Evolutionary conservation across 257 asterid genomes (phyloP), one percentile per base, ranked within the genome.

Genomic region (Perilla frutescens): DNA sequence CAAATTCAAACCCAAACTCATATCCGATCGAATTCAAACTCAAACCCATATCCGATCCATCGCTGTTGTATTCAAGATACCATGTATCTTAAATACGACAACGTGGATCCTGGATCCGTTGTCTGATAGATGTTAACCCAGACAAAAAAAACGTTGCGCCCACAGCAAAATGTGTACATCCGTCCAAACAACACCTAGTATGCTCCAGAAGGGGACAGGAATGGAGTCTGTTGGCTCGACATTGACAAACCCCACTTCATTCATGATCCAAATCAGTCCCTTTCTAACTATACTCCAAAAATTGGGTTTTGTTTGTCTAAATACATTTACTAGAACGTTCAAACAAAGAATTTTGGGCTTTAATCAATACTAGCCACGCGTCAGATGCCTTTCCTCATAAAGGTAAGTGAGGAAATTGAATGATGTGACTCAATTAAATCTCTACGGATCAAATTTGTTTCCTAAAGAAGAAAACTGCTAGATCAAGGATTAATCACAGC

Each of bases 291-390:
- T 3, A 53, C 1, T 34, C 51, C 20, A 76, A 50, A 10, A 0
- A 4, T 11, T 34, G 37, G 14, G 45, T 51, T 41, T 39, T 8
- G 6, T 41, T 7, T 62, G 14, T 31, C 59, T 39, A 11, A 31
- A 45, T 32, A 14, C 32, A 76, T 75, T 60, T 9, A 40, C 74
- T 67, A 67, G 74, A 75, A 66, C 47, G 6, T 68, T 50, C 70
- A 26, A 11, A 60, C 49, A 47, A 41, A 58, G 8, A 8, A 40
- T 48, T 20, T 14, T 53, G 37, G 15, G n/a, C 6, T 12, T 8
- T 34, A 43, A 7, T 32, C 59, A 64, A 2, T 3, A 26, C 6
- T 8, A 45, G 26, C 57, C 76, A 68, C 80, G 71, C 14, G 66
- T 29, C 61, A 43, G 15, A 62, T 4, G 60, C 34, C 34, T 76